Conservation (phyloP, 2,329 filamentous ascomycete species). For the Sclerotinia borealis region DNA sequence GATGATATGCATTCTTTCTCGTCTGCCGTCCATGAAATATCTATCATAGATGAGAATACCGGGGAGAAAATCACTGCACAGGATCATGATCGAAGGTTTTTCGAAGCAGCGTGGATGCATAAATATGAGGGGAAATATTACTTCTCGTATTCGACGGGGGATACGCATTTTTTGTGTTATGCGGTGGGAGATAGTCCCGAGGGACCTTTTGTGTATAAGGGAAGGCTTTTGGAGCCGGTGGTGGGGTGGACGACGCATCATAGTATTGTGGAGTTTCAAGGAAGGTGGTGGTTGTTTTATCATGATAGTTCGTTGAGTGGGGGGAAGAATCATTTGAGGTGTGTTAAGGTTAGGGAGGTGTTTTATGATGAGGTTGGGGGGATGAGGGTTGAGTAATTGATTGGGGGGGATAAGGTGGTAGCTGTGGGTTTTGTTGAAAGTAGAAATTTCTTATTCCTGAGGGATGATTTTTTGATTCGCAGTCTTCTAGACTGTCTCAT, state of each 20-base stretch:
- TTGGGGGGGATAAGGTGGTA: not conserved
- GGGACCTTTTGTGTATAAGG: slow-evolving; percentile 68
- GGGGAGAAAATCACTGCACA: slow-evolving; percentile 54
- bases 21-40: slow-evolving; percentile 49
- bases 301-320: slow-evolving; percentile 66
- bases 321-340: slow-evolving; percentile 64
- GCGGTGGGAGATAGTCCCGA: slow-evolving; percentile 57
- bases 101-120: slow-evolving; percentile 77
- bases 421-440: not conserved
- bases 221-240: slow-evolving; percentile 68
- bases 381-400: slow-evolving; percentile 39
- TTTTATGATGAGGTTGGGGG: slow-evolving; percentile 61
- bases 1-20: slow-evolving; percentile 61
- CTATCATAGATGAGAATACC: slow-evolving; percentile 54
- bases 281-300: slow-evolving; percentile 69
- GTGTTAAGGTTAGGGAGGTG: slow-evolving; percentile 70
- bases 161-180: slow-evolving; percentile 69
- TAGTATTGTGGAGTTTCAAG: slow-evolving; percentile 67
- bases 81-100: slow-evolving; percentile 71
- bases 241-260: slow-evolving; percentile 79
- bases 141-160: slow-evolving; percentile 72
- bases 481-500: too few relatives aligned
- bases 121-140: slow-evolving; percentile 65
- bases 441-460: not conserved
- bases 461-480: not conserved